Evolutionary conservation across 129 eudicot species (phyloP).

Genomic region (Pseudognaphalium luteoalbum): DNA sequence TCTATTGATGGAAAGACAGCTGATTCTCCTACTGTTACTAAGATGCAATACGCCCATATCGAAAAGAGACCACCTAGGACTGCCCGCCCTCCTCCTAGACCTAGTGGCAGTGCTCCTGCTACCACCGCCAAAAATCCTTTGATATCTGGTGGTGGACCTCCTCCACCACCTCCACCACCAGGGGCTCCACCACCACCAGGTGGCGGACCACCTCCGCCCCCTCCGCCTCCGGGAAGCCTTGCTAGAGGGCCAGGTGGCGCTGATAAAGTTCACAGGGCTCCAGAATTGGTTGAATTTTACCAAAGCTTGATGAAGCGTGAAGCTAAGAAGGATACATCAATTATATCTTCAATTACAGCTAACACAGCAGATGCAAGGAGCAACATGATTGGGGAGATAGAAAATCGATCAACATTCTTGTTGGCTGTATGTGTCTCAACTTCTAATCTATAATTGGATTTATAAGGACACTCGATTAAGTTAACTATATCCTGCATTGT

Average conservation of each 20-base stretch:
- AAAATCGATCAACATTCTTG: conserved; percentile 92
- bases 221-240: conserved; percentile 89
- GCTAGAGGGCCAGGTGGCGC: conserved; percentile 61
- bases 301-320: conserved; percentile 97
- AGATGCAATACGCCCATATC: conserved; percentile 67
- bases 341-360: conserved; percentile 54
- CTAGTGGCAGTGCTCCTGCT: conserved; percentile 47
- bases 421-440: conserved; percentile 64
- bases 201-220: conserved; percentile 62
- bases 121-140: conserved; percentile 27
- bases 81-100: conserved; percentile 90
- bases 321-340: conserved; percentile 80
- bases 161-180: conserved; percentile 90
- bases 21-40: conserved; percentile 60
- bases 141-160: conserved; percentile 67
- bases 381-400: conserved; percentile 99
- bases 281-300: conserved; percentile 94
- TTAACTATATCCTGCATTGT: neutral
- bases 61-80: conserved; percentile 90
- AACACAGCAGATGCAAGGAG: conserved; percentile 77
- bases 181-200: conserved; percentile 90
- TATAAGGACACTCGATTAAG: neutral
- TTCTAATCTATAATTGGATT: neutral
- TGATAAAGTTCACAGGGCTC: conserved; percentile 96
- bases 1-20: conserved; percentile 35